Conservation (phyloP, 2,329 filamentous ascomycete genomes). For the Sporothrix variecibatus region DNA sequence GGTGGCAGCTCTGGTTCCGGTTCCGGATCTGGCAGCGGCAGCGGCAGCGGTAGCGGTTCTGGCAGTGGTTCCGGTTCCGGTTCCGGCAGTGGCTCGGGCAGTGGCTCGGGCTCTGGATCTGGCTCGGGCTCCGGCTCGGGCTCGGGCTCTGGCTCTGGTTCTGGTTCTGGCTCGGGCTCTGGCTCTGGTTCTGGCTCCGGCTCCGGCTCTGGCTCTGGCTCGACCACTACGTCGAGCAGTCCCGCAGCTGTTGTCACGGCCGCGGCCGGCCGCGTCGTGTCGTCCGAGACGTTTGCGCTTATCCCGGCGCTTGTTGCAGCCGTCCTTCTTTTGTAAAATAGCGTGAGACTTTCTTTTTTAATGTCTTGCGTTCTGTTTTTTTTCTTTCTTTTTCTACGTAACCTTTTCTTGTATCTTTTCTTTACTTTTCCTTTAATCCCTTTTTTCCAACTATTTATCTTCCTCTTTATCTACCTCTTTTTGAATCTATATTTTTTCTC, state of each 20-base stretch:
- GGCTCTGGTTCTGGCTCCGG: background rate
- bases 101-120: background rate
- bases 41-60: background rate
- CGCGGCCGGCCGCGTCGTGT: slow-evolving; percentile 54
- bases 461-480: background rate
- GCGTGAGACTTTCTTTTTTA: slow-evolving; percentile 7
- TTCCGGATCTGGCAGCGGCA: background rate
- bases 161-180: background rate
- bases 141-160: background rate
- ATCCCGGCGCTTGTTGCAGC: slow-evolving; percentile 55
- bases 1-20: background rate
- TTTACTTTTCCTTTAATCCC: background rate
- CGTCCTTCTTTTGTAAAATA: slow-evolving; percentile 56
- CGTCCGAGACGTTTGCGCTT: slow-evolving; percentile 53
- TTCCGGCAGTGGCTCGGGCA: background rate
- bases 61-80: background rate
- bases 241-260: slow-evolving; percentile 44
- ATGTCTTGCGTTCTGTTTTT: background rate
- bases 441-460: background rate
- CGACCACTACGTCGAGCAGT: slow-evolving; percentile 34
- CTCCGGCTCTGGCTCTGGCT: background rate
- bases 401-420: slow-evolving; percentile 8
- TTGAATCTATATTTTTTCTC: background rate
- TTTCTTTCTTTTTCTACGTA: background rate
- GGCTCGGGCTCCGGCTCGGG: background rate